phyloP scores from a whole-genome alignment of 116 monocot genomes.

The Iris pallida region DNA sequence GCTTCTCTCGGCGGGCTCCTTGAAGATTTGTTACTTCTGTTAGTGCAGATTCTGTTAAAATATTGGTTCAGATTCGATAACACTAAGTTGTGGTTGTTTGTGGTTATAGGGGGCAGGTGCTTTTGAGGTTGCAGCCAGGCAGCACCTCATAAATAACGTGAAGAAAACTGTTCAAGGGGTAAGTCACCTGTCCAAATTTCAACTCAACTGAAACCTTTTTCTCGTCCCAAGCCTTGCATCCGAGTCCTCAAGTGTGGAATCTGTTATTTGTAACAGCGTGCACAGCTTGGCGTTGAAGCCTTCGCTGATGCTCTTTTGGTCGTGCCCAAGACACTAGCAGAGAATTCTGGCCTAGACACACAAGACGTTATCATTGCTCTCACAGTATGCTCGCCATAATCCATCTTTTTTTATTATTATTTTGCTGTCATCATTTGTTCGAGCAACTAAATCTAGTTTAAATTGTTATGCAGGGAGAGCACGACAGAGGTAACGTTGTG shows the following conservation, averaged over 20 bases:
- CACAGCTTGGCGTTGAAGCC: constrained; percentile 95
- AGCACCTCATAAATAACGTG: constrained; percentile 84
- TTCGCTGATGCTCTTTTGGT: constrained; percentile 99
- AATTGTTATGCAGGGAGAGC: constrained; percentile 7
- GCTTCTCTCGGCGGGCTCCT: too few species aligned
- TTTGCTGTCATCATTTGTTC: neutral
- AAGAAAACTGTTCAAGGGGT: constrained; percentile 99
- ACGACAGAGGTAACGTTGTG: constrained; percentile 15
- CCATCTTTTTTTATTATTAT: neutral
- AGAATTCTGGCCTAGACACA: constrained; percentile 95
- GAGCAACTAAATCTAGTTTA: neutral
- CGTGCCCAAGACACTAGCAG: constrained; percentile 90
- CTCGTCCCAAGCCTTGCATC: neutral
- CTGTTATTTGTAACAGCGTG: constrained; percentile 49
- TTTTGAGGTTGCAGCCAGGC: constrained; percentile 95
- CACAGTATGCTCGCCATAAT: constrained; percentile 31
- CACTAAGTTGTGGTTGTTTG: neutral
- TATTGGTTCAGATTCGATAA: neutral
- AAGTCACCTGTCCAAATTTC: constrained; percentile 8
- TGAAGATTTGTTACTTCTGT: too few species aligned
- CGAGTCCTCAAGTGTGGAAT: neutral
- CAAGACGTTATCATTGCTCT: constrained; percentile 91
- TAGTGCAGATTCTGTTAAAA: too few species aligned
- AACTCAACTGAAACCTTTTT: too few species aligned
- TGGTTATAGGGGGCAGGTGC: constrained; percentile 82